phyloP scores from a whole-genome alignment of 2,329 filamentous ascomycete genomes.

The Drechslerella stenobrocha region DNA sequence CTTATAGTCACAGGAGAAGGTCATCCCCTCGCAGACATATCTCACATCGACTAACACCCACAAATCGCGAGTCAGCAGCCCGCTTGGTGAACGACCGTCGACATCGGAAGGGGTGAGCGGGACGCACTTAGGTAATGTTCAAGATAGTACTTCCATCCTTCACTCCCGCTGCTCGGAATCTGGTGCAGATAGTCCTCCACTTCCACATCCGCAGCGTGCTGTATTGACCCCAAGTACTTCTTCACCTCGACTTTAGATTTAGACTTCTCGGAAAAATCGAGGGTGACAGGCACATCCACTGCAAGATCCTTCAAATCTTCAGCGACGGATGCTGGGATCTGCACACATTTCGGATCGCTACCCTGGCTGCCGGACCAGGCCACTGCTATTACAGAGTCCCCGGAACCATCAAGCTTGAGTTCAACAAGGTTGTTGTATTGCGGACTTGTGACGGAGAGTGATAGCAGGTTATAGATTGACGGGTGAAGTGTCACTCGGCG shows the following conservation, averaged over 20 bases:
- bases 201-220: conserved; percentile 45
- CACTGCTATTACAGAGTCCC: conserved; percentile 23
- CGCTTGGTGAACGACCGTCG: too few species aligned
- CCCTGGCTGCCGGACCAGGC: conserved; percentile 43
- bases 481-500: conserved; percentile 39
- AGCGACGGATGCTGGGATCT: conserved; percentile 29
- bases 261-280: conserved; percentile 44
- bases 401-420: conserved; percentile 31
- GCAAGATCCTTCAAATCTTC: conserved; percentile 32
- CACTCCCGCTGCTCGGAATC: conserved; percentile 36
- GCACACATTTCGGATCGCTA: conserved; percentile 41
- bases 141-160: conserved; percentile 52
- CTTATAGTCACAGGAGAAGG: conserved; percentile 31
- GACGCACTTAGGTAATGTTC: conserved; percentile 52
- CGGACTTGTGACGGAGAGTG: conserved; percentile 34
- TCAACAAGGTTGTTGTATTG: conserved; percentile 44
- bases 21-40: conserved; percentile 32
- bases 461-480: conserved; percentile 42
- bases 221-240: conserved; percentile 49
- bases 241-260: conserved; percentile 49
- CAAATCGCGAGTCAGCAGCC: conserved; percentile 14
- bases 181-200: conserved; percentile 48
- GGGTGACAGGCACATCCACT: background rate
- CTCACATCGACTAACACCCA: conserved; percentile 17
- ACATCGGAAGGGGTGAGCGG: background rate